Base-by-base conservation (phyloP, 2,329 filamentous ascomycete genomes). In the Ophiostoma angusticollis region DNA sequence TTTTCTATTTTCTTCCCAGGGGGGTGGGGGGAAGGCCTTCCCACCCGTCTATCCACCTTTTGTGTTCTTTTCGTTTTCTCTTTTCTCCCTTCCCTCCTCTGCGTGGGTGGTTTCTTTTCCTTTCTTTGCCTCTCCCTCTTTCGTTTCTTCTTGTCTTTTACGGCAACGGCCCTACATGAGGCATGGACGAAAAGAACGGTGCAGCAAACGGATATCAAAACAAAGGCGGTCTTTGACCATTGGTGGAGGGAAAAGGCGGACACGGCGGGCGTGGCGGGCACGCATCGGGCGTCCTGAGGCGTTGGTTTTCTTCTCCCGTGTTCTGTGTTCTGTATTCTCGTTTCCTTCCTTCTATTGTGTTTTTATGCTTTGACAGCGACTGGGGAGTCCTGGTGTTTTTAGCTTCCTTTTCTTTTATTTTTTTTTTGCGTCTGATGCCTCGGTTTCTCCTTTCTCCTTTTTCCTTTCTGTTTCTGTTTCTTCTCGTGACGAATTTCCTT, bases 351-450 rank as follows among this genome's bases (percentile, higher is more conserved):
- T 33, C 16, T 9, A 3, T 32, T 30, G 3, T 25, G 11, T 22
- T 27, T 34, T 28, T 25, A 27, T 18, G 33, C 25, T 28, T 30
- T 21, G 31, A 29, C 35, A 38, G 40, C 35, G 40, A 31, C 22
- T n/a, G n/a, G 25, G 40, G 40, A 29, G 40, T 21, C 30, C n/a
- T 16, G 40, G 40, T 23, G 40, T 42, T 37, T 30, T 31, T 9
- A 31, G 28, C n/a, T 25, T 17, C 29, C 24, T 33, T 31, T 25
- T 17, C 29, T 31, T 33, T 31, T 19, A 13, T 16, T 2, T 31
- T 14, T 35, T 31, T 17, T 24, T n/a, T 34, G 11, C 5, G 2
- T 14, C 28, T 30, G 13, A 16, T 14, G 9, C 14, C 17, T 17
- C 17, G n/a, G 6, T 30, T 30, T 19, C 9, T 31, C 13, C 9